Evolutionary conservation across 805 yeast species (phyloP).

Genomic region (Starmerella sirachaensis): DNA sequence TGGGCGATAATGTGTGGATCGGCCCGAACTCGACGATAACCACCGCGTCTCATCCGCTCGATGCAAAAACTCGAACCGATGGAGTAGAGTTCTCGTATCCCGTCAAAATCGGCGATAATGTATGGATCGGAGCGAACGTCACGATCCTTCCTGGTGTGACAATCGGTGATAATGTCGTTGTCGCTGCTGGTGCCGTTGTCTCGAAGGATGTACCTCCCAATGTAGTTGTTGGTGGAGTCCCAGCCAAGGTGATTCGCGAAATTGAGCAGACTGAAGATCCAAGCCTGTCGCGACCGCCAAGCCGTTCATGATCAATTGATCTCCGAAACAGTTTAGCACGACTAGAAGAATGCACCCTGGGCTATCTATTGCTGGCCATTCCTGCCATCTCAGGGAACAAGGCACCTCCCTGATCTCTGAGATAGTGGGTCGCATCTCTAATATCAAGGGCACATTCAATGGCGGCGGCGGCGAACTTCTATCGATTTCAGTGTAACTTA

Average conservation of each 20-base stretch:
- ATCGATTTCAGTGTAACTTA: too few relatives aligned
- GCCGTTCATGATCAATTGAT: too few relatives aligned
- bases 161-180: conserved; percentile 47
- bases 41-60: conserved; percentile 56
- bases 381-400: too few relatives aligned
- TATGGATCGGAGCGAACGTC: conserved; percentile 54
- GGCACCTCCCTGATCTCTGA: too few relatives aligned
- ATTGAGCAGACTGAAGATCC: conserved; percentile 3
- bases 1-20: conserved; percentile 47
- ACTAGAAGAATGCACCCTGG: too few relatives aligned
- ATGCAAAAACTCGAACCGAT: conserved; percentile 33
- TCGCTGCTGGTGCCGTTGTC: conserved; percentile 62
- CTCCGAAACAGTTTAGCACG: too few relatives aligned
- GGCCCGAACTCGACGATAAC: conserved; percentile 53
- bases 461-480: too few relatives aligned
- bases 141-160: conserved; percentile 53
- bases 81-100: conserved; percentile 47
- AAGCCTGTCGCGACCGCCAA: too few relatives aligned
- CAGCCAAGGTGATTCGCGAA: conserved; percentile 35
- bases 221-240: conserved; percentile 52
- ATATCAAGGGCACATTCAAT: too few relatives aligned
- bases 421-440: too few relatives aligned
- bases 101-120: conserved; percentile 48
- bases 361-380: too few relatives aligned
- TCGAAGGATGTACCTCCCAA: conserved; percentile 43